Evolutionary conservation across 1,284 basidiomycete species (phyloP).

Genomic region (Puccinia horiana): DNA sequence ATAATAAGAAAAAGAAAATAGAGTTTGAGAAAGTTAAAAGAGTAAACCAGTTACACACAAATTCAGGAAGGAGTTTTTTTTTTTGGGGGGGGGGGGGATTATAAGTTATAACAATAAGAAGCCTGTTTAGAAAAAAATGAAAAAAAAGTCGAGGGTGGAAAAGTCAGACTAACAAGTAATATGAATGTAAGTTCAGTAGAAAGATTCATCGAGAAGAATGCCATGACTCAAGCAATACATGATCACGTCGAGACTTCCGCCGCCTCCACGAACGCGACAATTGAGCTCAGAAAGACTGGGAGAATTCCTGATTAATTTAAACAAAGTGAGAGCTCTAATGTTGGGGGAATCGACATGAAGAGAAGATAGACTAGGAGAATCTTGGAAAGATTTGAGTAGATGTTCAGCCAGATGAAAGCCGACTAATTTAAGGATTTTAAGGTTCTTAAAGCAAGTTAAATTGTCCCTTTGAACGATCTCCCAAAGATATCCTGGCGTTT

Average conservation of each 20-base stretch:
- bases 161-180: too few species aligned
- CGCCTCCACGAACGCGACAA: slow-evolving; percentile 9
- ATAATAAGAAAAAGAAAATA: too few species aligned
- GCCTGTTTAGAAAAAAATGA: too few species aligned
- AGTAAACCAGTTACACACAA: too few species aligned
- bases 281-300: not conserved
- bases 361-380: not conserved
- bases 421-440: not conserved
- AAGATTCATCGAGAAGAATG: slow-evolving; percentile 13
- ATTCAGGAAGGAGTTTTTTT: too few species aligned
- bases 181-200: too few species aligned
- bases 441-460: not conserved
- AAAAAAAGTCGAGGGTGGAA: not conserved
- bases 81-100: too few species aligned
- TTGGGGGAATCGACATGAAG: slow-evolving; percentile 1
- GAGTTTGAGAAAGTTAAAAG: too few species aligned
- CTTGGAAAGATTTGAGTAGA: not conserved
- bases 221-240: not conserved
- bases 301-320: not conserved
- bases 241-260: slow-evolving; percentile 18
- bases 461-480: not conserved
- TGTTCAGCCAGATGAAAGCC: slow-evolving; percentile 1
- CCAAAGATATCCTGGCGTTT: not conserved
- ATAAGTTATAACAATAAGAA: too few species aligned
- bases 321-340: not conserved